phyloP scores from a whole-genome alignment of 345 rosid genomes.

The Citrus trifoliata region DNA sequence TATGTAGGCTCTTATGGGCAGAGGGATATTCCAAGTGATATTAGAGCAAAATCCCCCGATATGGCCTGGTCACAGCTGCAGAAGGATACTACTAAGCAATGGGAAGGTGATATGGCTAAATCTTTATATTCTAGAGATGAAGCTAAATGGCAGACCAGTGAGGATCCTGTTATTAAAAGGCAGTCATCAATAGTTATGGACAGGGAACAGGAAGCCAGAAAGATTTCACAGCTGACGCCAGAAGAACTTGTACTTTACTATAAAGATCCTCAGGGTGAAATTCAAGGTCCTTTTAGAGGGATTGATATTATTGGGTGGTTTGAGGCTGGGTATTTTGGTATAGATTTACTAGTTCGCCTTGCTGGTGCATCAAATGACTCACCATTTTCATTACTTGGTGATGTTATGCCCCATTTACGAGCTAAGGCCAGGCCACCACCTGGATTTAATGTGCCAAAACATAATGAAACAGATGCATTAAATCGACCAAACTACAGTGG shows the following conservation, averaged over 20 bases:
- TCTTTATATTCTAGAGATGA: slow-evolving; percentile 52
- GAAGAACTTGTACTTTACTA: slow-evolving; percentile 75
- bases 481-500: slow-evolving; percentile 43
- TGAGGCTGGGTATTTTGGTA: slow-evolving; percentile 95
- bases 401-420: slow-evolving; percentile 96
- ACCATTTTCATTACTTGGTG: slow-evolving; percentile 77
- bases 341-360: slow-evolving; percentile 75
- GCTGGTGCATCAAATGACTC: slow-evolving; percentile 68
- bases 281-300: slow-evolving; percentile 93
- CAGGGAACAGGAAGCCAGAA: slow-evolving; percentile 71
- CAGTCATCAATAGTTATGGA: slow-evolving; percentile 59
- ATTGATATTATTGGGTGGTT: slow-evolving; percentile 94
- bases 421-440: slow-evolving; percentile 98
- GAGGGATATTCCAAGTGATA: slow-evolving; percentile 50
- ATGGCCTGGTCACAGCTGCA: slow-evolving; percentile 44
- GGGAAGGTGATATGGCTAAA: slow-evolving; percentile 40
- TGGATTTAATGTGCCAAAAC: slow-evolving; percentile 82
- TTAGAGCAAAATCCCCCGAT: slow-evolving; percentile 41
- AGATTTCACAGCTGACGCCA: slow-evolving; percentile 53
- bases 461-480: slow-evolving; percentile 50
- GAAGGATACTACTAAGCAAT: slow-evolving; percentile 44
- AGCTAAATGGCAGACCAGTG: slow-evolving; percentile 47
- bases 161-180: slow-evolving; percentile 55
- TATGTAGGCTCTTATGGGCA: slow-evolving; percentile 37
- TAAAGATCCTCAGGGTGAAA: slow-evolving; percentile 92